Evolutionary conservation across 148 eudicot species (phyloP).

Genomic region (Camellia japonica): DNA sequence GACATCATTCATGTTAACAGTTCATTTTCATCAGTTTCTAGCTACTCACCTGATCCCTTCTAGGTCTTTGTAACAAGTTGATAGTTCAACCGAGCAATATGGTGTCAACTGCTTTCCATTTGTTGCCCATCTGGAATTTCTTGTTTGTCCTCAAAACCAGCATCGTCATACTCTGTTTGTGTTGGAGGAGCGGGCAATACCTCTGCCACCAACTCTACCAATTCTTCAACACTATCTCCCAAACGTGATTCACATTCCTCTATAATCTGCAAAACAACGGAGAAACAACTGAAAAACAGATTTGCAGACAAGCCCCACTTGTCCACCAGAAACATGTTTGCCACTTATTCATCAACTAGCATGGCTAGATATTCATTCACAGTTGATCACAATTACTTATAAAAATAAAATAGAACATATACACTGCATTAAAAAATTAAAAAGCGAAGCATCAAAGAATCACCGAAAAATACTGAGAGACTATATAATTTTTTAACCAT

Average conservation of each 20-base stretch:
- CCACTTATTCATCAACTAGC: background rate
- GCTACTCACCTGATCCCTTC: background rate
- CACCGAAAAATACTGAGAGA: no score
- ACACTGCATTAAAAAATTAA: constrained; percentile 5
- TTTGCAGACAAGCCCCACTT: background rate
- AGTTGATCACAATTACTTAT: background rate
- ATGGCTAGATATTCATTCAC: background rate
- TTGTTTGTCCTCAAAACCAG: constrained; percentile 7
- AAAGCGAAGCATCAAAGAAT: background rate
- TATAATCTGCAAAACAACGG: constrained; percentile 35
- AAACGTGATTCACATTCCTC: constrained; percentile 47
- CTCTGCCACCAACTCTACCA: constrained; percentile 42
- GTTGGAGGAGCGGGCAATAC: constrained; percentile 52
- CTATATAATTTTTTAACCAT: background rate
- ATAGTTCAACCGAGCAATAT: constrained; percentile 1
- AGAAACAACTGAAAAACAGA: background rate
- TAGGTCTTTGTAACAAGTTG: background rate
- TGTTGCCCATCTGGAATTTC: constrained; percentile 8
- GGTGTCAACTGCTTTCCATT: constrained; percentile 6
- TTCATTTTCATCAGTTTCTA: background rate
- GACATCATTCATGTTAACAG: background rate
- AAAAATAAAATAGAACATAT: background rate
- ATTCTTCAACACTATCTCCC: constrained; percentile 31
- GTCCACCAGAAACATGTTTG: background rate
- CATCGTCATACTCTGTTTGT: constrained; percentile 22